phyloP scores from a whole-genome alignment of 2,329 filamentous ascomycete genomes.

The Aspergillus versicolor region DNA sequence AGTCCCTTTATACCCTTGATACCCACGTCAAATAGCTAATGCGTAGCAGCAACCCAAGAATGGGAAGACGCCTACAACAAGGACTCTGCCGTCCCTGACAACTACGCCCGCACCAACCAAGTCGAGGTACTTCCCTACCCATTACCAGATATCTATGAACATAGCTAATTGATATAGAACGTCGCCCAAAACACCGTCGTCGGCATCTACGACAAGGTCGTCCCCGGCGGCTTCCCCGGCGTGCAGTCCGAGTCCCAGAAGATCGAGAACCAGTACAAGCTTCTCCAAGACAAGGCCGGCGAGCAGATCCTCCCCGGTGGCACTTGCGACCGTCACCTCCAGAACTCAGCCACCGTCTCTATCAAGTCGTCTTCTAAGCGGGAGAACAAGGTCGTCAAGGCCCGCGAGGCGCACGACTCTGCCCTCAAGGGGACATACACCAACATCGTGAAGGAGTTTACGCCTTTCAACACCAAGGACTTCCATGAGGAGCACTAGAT shows the following conservation, averaged over 20 bases:
- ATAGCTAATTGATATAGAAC: background rate
- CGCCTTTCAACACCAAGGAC: constrained; percentile 1
- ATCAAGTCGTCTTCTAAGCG: background rate
- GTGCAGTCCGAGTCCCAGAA: constrained; percentile 1
- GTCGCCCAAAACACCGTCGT: constrained; percentile 12
- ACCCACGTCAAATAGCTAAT: background rate
- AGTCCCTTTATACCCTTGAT: background rate
- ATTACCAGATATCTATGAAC: background rate
- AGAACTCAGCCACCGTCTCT: constrained; percentile 5
- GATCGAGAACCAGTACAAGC: constrained; percentile 8
- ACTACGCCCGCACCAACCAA: constrained; percentile 6
- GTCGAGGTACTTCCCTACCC: background rate
- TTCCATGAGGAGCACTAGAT: background rate
- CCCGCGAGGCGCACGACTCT: background rate
- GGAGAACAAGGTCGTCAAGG: background rate
- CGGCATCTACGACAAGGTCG: constrained; percentile 1
- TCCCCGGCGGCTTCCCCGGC: constrained; percentile 2
- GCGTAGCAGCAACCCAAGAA: background rate
- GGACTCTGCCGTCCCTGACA: constrained; percentile 4
- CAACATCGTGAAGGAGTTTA: constrained; percentile 9
- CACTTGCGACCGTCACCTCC: constrained; percentile 5
- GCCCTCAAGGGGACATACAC: background rate
- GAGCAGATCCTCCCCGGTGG: constrained; percentile 5
- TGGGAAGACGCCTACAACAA: constrained; percentile 6
- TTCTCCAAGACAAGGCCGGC: background rate